Percentiles rank a stretch among this genome's conserved stretches.
phyloP scores from a whole-genome alignment of 805 yeast genomes.

The Ogataea siamensis region DNA sequence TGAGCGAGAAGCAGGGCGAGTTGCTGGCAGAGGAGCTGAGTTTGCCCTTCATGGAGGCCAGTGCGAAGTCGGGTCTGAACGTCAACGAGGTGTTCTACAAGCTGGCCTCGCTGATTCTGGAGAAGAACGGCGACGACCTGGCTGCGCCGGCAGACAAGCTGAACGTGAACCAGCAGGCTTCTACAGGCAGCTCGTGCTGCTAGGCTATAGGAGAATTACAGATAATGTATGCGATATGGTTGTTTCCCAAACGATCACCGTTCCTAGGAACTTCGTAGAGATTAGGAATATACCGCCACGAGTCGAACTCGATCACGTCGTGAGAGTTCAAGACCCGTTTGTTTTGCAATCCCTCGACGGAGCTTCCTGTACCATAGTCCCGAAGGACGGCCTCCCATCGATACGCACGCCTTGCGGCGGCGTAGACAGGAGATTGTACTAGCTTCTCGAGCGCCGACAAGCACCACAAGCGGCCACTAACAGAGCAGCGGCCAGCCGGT shows the following conservation, averaged over 20 bases:
- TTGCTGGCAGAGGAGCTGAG: constrained; percentile 81
- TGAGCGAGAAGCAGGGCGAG: constrained; percentile 87
- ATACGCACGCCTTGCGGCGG: constrained; percentile 22
- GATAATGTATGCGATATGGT: constrained; percentile 96
- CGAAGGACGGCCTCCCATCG: constrained; percentile 25
- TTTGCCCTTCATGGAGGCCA: constrained; percentile 90
- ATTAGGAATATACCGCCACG: constrained; percentile 99
- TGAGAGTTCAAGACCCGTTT: constrained; percentile 35
- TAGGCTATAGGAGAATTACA: constrained; percentile 4
- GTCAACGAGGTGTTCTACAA: constrained; percentile 91
- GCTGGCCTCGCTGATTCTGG: constrained; percentile 83
- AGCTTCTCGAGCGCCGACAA: constrained; percentile 40
- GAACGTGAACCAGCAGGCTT: constrained; percentile 27
- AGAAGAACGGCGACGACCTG: constrained; percentile 54
- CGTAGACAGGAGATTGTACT: constrained; percentile 32
- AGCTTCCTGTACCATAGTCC: constrained; percentile 75
- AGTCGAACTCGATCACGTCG: constrained; percentile 59
- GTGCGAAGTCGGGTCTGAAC: constrained; percentile 90
- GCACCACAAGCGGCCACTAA: constrained; percentile 17
- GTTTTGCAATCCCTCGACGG: constrained; percentile 95
- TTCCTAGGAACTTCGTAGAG: constrained; percentile 90
- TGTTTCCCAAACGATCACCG: constrained; percentile 98
- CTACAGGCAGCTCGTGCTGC: constrained; percentile 24
- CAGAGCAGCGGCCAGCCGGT: constrained; percentile 26
- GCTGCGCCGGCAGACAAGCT: constrained; percentile 29